phyloP scores from a whole-genome alignment of 1,139 yeast species.

The Geotrichum reessii region DNA sequence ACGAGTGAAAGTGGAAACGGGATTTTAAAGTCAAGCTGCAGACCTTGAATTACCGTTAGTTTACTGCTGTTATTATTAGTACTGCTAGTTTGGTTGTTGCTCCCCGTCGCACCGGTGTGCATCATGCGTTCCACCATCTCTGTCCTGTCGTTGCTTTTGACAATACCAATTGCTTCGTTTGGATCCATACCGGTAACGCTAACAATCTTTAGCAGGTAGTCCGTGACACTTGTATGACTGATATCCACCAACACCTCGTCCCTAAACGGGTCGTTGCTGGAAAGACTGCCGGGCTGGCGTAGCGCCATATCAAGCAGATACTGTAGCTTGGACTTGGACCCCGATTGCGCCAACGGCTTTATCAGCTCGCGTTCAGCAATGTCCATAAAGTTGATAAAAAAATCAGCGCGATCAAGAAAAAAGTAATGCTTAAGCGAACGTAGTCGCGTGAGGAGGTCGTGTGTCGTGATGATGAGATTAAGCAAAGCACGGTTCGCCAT shows the following conservation, averaged over 20 bases:
- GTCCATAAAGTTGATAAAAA: slow-evolving; percentile 44
- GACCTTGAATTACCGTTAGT: slow-evolving; percentile 46
- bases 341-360: slow-evolving; percentile 36
- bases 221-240: slow-evolving; percentile 40
- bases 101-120: not conserved
- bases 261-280: slow-evolving; percentile 37
- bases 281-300: slow-evolving; percentile 40
- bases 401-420: slow-evolving; percentile 53
- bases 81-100: not conserved
- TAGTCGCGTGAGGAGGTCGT: slow-evolving; percentile 42
- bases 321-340: slow-evolving; percentile 40
- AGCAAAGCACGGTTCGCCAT: slow-evolving; percentile 64
- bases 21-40: slow-evolving; percentile 61
- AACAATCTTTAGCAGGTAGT: slow-evolving; percentile 59
- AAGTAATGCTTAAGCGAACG: slow-evolving; percentile 46
- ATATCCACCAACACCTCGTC: slow-evolving; percentile 36
- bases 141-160: slow-evolving; percentile 1
- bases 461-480: slow-evolving; percentile 57
- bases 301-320: slow-evolving; percentile 38
- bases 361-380: slow-evolving; percentile 40
- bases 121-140: slow-evolving; percentile 4
- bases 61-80: not conserved
- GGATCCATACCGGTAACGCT: slow-evolving; percentile 62
- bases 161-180: slow-evolving; percentile 24
- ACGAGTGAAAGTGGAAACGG: slow-evolving; percentile 86